Evolutionary conservation across 257 asterid genomes (phyloP), one percentile per base, ranked within the genome.

Genomic region (Osmanthus fragrans): DNA sequence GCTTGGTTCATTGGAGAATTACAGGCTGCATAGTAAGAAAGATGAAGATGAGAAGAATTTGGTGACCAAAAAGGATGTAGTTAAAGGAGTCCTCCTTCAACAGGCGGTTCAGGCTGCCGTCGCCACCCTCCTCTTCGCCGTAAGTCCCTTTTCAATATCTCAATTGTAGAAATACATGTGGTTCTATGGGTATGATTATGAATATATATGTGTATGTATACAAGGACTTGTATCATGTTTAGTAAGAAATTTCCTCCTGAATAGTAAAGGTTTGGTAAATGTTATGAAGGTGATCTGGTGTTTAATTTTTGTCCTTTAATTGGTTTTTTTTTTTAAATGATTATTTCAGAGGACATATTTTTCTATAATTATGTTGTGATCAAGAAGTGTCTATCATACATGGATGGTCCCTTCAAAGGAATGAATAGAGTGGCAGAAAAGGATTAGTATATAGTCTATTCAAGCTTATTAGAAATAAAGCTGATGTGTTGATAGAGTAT

Each of bases 1-100:
- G 85, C 66, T 93, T n/a, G 97, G 91, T 4, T 85, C 88, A 16
- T 80, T 92, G 66, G 93, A 91, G 74, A 76, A 82, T 78, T 95
- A 93, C 86, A 86, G 99, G 86, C 84, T 95, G 71, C 98, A 93
- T 71, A 70, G 93, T 5, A 90, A 76, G 85, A 85, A 84, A 73
- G 99, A 95, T 73, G 99, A 95, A 84, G 96, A 91, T 79, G 96
- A 91, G 84, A 93, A 89, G 94, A 95, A 93, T 86, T 86, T 95
- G 86, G 98, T 91, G 29, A 72, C 94, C 0, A 95, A 91, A 77
- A 83, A 2, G 16, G 93, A 88, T 56, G 99, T 95, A 75, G 89
- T 91, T 74, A 95, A 87, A 82, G 98, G 99, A 11, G 97, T 95
- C 34, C 91, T 93, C 73, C 93, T 92, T 60, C 99, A 95, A 82